These are phyloP conservation scores for Curvularia sp. DNA, from an alignment of 2,329 filamentous ascomycete species.

Conservation along the genomic window DNA sequence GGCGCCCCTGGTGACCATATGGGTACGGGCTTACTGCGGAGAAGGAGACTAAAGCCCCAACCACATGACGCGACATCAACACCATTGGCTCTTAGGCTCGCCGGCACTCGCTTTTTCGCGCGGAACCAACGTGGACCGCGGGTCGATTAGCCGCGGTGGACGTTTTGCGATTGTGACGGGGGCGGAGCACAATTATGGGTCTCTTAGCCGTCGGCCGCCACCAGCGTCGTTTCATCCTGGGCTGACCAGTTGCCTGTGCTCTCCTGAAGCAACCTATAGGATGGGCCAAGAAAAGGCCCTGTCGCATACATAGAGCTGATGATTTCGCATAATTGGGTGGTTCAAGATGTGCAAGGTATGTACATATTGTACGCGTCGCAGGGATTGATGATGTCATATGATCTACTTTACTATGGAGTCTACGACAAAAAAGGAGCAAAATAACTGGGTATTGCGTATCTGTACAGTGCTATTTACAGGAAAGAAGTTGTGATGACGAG, in stretches of 20 bases:
- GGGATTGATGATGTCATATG: constrained; percentile 17
- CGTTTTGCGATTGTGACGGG: constrained; percentile 3
- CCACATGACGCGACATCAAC: constrained; percentile 7
- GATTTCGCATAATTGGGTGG: not conserved
- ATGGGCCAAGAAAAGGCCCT: not conserved
- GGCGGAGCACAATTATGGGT: not conserved
- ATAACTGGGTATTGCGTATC: not conserved
- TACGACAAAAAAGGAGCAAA: not conserved
- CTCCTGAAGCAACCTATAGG: not conserved
- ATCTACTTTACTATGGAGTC: not conserved
- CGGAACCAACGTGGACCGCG: constrained; percentile 5
- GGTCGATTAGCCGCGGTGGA: constrained; percentile 9
- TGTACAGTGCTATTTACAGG: constrained; percentile 14
- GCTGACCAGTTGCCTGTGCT: not conserved
- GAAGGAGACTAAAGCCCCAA: not conserved
- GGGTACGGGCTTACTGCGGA: constrained; percentile 9
- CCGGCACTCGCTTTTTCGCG: not conserved
- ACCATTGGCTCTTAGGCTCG: constrained; percentile 5
- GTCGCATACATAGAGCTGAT: not conserved
- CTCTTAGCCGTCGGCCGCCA: constrained; percentile 1
- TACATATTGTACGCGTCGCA: not conserved
- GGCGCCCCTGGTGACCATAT: not conserved
- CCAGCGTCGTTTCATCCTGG: constrained; percentile 16
- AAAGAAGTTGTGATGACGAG: not conserved
- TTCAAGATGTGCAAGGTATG: not conserved